Base-by-base conservation (phyloP, 345 rosid genomes). In the Hypericum perforatum region DNA sequence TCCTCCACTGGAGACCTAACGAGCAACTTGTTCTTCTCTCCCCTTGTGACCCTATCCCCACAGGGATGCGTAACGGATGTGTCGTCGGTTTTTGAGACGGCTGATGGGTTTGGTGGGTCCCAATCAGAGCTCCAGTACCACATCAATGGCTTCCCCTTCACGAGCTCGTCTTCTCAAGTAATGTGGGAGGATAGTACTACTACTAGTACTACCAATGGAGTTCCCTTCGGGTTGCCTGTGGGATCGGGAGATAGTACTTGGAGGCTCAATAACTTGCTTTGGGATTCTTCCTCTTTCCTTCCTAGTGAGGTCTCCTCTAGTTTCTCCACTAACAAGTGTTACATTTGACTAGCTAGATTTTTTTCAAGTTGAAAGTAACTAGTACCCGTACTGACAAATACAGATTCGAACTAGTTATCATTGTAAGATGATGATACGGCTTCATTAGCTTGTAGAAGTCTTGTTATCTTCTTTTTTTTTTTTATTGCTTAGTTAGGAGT, bases 191-290 rank as follows among this genome's bases (percentile, higher is more conserved):
- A 16, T 5, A 45, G 47, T 12, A 58, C 70, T 42, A 53, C 66
- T 12, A 12, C 10, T 12, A 58, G 70, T 42, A 53, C 66, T 12
- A 12, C 10, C 37, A 8, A 43, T 15, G 75, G 67, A 9, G 60
- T 63, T 63, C 77, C 73, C 1, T 70, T 63, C 45, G 58, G 63
- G 36, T 64, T 73, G 22, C 80, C 76, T 2, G 59, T 51, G 60
- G 57, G 22, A 29, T 3, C 56, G 40, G 67, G 55, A 57, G 73
- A 67, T 49, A 22, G 32, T 22, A 54, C 51, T 55, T 67, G 78
- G 81, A 76, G 67, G 61, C 71, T 67, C 29, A 68, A 63, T 67
- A 7, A 13, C 14, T 50, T 64, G 45, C 37, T 60, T 11, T 74
- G 72, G 72, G 76, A 74, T 64, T 40, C 70, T 47, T 55, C 67